Evolutionary conservation across 495 filamentous ascomycete species (phyloP).

Genomic region (Venustampulla echinocandica): DNA sequence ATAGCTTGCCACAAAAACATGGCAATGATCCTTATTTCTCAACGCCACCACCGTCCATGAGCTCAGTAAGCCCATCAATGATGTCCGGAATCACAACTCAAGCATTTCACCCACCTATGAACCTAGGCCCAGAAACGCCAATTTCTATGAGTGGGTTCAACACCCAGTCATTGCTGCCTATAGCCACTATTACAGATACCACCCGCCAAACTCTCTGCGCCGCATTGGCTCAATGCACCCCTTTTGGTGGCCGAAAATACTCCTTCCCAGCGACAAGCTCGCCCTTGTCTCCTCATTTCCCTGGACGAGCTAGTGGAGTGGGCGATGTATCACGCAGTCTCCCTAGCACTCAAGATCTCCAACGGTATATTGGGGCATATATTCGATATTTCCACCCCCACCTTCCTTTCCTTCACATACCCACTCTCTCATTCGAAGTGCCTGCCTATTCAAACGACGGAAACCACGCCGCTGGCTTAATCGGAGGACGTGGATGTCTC

Average conservation of each 20-base stretch:
- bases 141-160: constrained; percentile 55
- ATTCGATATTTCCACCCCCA: constrained; percentile 94
- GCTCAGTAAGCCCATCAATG: constrained; percentile 43
- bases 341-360: constrained; percentile 83
- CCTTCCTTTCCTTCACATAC: constrained; percentile 84
- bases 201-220: constrained; percentile 80
- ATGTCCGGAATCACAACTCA: constrained; percentile 43
- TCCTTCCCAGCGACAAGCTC: constrained; percentile 63
- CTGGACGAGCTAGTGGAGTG: constrained; percentile 39
- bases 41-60: constrained; percentile 61
- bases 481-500: constrained; percentile 80
- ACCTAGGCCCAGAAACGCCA: constrained; percentile 57
- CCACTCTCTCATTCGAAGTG: constrained; percentile 85
- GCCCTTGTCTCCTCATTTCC: constrained; percentile 48
- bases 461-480: constrained; percentile 50
- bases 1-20: constrained; percentile 44
- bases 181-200: constrained; percentile 79
- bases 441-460: constrained; percentile 49
- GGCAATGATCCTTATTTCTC: constrained; percentile 48
- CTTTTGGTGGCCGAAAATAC: constrained; percentile 67
- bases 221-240: constrained; percentile 68
- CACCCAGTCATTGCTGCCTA: constrained; percentile 47
- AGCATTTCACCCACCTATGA: constrained; percentile 50
- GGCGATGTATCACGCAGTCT: constrained; percentile 45
- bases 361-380: constrained; percentile 87